Evolutionary conservation across 495 filamentous ascomycete species (phyloP), one percentile per base, ranked within the genome.

Genomic region (Penicillium herquei): DNA sequence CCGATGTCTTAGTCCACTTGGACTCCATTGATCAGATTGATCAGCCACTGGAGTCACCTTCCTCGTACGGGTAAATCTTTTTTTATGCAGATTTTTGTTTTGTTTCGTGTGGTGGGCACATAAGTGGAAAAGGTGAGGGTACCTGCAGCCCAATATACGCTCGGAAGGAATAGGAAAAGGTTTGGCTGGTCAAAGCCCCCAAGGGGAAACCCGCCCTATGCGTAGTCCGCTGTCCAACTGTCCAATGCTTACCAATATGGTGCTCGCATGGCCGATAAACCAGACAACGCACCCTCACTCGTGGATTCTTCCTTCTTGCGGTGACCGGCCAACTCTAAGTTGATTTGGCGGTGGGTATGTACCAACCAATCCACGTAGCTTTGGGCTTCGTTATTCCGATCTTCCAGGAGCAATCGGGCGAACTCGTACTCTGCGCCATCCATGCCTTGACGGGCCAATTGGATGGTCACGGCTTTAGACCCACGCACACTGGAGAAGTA

Each of bases 351-450:
- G 67, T 99, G 94, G 47, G 97, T 76, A 73, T 96, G 91, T 51
- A 99, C 94, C 70, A 99, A 72, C 94, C 94, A 99, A 73, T 99
- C 94, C 14, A 98, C 94, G 74, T 99, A 98, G 61, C 88, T 93
- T 71, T 93, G 90, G 33, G 94, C 94, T 72, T 99, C 94, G 59
- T 95, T 96, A 71, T 98, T 98, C 58, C 94, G 82, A 67, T 99
- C 94, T 74, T 99, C 94, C 48, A 96, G 83, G 59, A 99, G 72
- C 68, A 92, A 74, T 40, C 91, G 77, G 39, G 95, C 94, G 74
- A 97, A 99, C 72, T 99, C 94, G 59, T 89, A 97, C 72, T 99
- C 94, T 1, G 92, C 90, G 0, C 94, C 94, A 63, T 99, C 94
- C 3, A 98, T 76, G 0, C 92, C 92, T 73, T 99, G 94, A 26